These are phyloP conservation scores for Carex arenaria DNA, from an alignment of 202 grass and related monocot genomes.

Conservation along the genomic window DNA sequence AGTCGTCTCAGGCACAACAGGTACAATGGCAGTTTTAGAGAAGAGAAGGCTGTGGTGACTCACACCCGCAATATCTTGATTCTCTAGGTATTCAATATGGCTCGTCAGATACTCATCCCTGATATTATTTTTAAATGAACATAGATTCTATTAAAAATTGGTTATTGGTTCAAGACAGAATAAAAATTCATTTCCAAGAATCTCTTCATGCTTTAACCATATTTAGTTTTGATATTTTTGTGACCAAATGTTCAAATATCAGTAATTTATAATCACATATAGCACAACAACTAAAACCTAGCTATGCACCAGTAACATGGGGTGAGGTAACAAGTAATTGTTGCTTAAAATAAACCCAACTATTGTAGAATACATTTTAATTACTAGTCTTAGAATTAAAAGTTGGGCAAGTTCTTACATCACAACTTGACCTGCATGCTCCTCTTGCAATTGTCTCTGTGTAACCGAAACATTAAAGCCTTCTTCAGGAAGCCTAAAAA, in stretches of 20 bases:
- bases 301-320: not conserved
- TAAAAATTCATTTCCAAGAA: not conserved
- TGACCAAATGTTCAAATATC: not conserved
- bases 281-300: not conserved
- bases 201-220: not conserved
- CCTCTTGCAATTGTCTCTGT: conserved; percentile 77
- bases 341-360: conserved; percentile 1
- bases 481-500: conserved; percentile 77
- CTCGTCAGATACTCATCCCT: conserved; percentile 66
- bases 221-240: not conserved
- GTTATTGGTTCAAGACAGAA: not conserved
- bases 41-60: conserved; percentile 94
- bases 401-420: conserved; percentile 35
- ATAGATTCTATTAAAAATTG: not conserved
- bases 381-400: not conserved
- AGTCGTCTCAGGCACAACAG: conserved; percentile 48
- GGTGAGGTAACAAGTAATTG: not conserved
- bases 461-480: conserved; percentile 91
- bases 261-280: not conserved
- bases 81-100: conserved; percentile 72
- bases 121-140: conserved; percentile 11
- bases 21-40: conserved; percentile 79
- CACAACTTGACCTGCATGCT: conserved; percentile 66
- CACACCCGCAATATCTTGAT: conserved; percentile 72
- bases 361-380: not conserved